A percentile compares a stretch with the other conserved stretches of the same genome.
Evolutionary conservation across 306 rosid species (phyloP).

Genomic region (Carpinus viminea): DNA sequence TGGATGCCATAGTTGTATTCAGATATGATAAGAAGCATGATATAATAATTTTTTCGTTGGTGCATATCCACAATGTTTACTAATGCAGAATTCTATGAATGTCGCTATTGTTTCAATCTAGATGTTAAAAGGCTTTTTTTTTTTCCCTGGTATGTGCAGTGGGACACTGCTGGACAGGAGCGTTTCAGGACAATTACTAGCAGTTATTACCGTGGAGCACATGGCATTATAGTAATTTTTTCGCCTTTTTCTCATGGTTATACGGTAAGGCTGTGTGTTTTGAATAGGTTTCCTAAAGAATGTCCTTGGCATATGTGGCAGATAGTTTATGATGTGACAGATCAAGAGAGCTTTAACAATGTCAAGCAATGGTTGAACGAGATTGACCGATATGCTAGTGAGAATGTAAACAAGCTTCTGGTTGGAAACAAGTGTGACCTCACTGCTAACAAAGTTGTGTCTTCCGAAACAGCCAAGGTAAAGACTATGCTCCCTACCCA

Average conservation of each 20-base stretch:
- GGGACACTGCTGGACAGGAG: conserved; percentile 65
- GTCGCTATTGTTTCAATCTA: background rate
- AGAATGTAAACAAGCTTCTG: conserved; percentile 56
- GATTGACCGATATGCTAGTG: conserved; percentile 52
- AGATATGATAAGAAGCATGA: background rate
- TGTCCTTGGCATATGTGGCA: conserved; percentile 22
- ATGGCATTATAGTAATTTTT: conserved; percentile 46
- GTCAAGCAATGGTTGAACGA: conserved; percentile 56
- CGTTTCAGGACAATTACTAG: conserved; percentile 61
- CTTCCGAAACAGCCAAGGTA: conserved; percentile 57
- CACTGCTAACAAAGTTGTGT: conserved; percentile 53
- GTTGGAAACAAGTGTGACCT: conserved; percentile 56
- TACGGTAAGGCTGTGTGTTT: background rate
- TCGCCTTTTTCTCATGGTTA: background rate
- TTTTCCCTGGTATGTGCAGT: conserved; percentile 27
- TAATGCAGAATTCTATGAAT: background rate
- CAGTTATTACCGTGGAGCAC: conserved; percentile 66
- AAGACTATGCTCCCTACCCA: background rate
- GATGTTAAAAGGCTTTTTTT: background rate
- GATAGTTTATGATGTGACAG: conserved; percentile 61
- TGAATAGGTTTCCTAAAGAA: background rate
- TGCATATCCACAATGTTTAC: background rate
- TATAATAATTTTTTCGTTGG: background rate
- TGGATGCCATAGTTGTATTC: background rate
- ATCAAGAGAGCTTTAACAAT: conserved; percentile 58